A percentile compares a stretch with the other conserved stretches of the same genome.
Conservation (phyloP, 495 filamentous ascomycete genomes). For the Lindgomyces ingoldianus region DNA sequence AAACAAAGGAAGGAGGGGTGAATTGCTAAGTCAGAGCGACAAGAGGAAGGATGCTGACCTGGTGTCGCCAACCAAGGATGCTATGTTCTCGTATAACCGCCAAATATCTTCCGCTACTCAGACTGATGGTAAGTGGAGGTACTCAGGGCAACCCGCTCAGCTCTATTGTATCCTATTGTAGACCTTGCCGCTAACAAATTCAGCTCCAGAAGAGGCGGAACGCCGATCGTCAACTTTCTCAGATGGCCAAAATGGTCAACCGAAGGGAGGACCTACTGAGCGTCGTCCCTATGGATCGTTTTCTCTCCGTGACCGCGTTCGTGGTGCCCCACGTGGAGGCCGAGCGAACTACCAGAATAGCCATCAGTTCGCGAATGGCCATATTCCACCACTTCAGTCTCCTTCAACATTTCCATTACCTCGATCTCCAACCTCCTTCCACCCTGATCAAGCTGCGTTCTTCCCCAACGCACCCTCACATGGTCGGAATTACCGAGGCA, state of each 20-base stretch:
- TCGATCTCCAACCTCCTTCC: constrained; percentile 28
- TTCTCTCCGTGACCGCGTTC: constrained; percentile 35
- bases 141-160: background rate
- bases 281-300: constrained; percentile 26
- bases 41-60: constrained; percentile 42
- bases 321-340: constrained; percentile 39
- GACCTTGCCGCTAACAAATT: background rate
- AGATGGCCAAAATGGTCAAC: constrained; percentile 19
- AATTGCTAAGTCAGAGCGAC: constrained; percentile 38
- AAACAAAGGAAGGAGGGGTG: constrained; percentile 24
- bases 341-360: constrained; percentile 29
- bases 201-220: constrained; percentile 21
- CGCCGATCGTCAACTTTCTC: constrained; percentile 8
- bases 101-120: constrained; percentile 42
- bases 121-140: constrained; percentile 34
- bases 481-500: constrained; percentile 29
- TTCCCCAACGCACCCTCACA: constrained; percentile 13
- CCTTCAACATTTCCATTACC: constrained; percentile 18
- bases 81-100: constrained; percentile 30
- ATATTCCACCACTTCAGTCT: constrained; percentile 13
- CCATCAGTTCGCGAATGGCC: constrained; percentile 38
- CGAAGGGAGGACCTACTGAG: constrained; percentile 15
- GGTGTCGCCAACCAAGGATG: constrained; percentile 28
- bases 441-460: constrained; percentile 30
- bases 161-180: too few species aligned